Percentiles rank a stretch among this genome's conserved stretches.
Evolutionary conservation across 352 stramenopile genomes (phyloP).

Genomic region (Phytophthora pisi): DNA sequence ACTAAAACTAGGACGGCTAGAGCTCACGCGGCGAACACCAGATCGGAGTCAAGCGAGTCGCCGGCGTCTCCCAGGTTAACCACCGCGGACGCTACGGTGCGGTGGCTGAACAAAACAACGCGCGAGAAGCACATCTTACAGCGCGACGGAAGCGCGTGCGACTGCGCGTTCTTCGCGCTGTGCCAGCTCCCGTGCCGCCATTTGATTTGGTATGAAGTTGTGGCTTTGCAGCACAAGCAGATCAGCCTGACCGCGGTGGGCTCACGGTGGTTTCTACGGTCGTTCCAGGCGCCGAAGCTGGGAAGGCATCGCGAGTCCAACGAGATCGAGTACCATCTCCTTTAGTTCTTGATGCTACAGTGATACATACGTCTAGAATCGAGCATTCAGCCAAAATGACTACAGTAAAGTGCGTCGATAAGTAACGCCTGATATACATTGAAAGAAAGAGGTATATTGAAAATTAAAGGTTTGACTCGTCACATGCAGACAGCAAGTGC

Average conservation of each 20-base stretch:
- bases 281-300: constrained; percentile 71
- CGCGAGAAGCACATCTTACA: constrained; percentile 68
- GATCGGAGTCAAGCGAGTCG: constrained; percentile 5
- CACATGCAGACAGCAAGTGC: too few relatives aligned
- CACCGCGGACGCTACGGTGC: constrained; percentile 34
- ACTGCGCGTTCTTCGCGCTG: constrained; percentile 72
- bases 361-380: too few relatives aligned
- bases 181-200: constrained; percentile 74
- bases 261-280: constrained; percentile 69
- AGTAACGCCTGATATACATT: too few relatives aligned
- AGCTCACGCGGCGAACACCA: constrained; percentile 1
- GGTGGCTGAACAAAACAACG: constrained; percentile 62
- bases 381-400: too few relatives aligned
- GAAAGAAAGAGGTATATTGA: too few relatives aligned
- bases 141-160: constrained; percentile 62
- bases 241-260: constrained; percentile 65
- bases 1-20: constrained; percentile 34
- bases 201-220: constrained; percentile 79
- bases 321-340: constrained; percentile 79
- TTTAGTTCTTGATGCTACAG: constrained; percentile 24
- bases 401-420: too few relatives aligned
- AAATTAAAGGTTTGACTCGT: too few relatives aligned
- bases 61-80: constrained; percentile 19
- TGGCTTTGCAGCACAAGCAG: constrained; percentile 65
- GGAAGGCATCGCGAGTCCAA: constrained; percentile 67